Evolutionary conservation across 139 green algal genomes (phyloP).

Genomic region (Micromonas pusilla): DNA sequence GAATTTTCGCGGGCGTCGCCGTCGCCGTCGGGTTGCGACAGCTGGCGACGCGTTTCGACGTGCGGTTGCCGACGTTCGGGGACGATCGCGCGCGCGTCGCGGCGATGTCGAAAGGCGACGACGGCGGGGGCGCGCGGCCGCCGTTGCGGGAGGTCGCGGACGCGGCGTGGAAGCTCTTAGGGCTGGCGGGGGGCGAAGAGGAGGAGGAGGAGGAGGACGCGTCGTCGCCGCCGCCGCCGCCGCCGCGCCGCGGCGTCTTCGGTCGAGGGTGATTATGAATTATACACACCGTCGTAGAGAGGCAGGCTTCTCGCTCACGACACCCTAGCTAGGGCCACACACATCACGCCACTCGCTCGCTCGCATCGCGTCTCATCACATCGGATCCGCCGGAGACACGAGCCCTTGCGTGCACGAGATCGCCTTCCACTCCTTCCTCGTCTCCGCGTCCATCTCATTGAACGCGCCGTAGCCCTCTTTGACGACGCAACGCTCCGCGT

Average conservation of each 20-base stretch:
- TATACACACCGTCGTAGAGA: no score
- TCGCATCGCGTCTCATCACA: neutral
- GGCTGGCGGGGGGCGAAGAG: neutral
- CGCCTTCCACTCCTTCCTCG: conserved; percentile 12
- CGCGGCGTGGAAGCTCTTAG: neutral
- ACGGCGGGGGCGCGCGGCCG: neutral
- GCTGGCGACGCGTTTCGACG: neutral
- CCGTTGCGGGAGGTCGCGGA: neutral
- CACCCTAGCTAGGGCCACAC: no score
- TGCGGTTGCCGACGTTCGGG: neutral
- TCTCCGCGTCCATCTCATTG: conserved; percentile 13
- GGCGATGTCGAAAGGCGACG: neutral
- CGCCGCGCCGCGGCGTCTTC: no score
- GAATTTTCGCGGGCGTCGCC: neutral
- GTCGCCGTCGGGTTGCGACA: neutral
- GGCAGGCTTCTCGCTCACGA: no score
- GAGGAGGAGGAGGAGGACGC: neutral
- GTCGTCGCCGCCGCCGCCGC: no score
- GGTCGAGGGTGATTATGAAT: no score
- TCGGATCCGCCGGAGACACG: neutral
- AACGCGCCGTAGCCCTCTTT: neutral
- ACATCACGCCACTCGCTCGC: neutral
- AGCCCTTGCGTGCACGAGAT: conserved; percentile 14
- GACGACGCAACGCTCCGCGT: conserved; percentile 3
- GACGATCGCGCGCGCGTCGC: no score